Base-by-base conservation (phyloP, 2,329 filamentous ascomycete genomes). In the Microdochium trichocladiopsis region DNA sequence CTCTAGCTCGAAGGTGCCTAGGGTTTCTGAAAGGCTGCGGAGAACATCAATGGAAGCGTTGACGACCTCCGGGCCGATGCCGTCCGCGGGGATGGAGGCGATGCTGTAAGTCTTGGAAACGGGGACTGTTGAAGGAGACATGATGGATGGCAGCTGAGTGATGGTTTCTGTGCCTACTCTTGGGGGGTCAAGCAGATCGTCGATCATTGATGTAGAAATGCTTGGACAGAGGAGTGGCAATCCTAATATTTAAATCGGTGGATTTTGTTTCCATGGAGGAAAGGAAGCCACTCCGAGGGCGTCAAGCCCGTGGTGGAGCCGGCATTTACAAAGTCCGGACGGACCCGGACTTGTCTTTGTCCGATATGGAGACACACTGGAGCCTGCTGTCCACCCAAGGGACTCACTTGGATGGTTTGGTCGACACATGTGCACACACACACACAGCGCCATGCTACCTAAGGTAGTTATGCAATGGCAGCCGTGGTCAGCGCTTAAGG, bases 21-120 rank as follows among this genome's bases (percentile, higher is more conserved):
- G 68, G 1, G 76, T 70, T 31, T 72, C 62, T 4, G 73, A 69
- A 1, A 86, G 65, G 14, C 75, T 74, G 55, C 82, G 73, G 50
- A 89, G 67, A 0, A 85, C 86, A 43, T 76, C 71, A 9, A 87
- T 79, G 3, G 80, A 77, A 2, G 80, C 80, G 25, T 74, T 69
- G 28, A 85, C 74, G n/a, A 86, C 82, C 63, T 86, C 82, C 2
- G 74, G 72, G 25, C 83, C 82, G 50, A 87, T 85, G 24, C 83
- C 81, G 61, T 86, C 81, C 14, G 79, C 80, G 8, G 83, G 78
- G 55, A 86, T 83, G 23, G 80, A 77, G 53, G 82, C 77, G 56
- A 84, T 78, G 58, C 69, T 73, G 63, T 79, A 79, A 16, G 68
- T 59, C 51, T 67, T 70, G 2, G 56, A 54, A 18, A 37, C 48